phyloP scores from a whole-genome alignment of 2,329 filamentous ascomycete species.

The Clonostachys byssicola region DNA sequence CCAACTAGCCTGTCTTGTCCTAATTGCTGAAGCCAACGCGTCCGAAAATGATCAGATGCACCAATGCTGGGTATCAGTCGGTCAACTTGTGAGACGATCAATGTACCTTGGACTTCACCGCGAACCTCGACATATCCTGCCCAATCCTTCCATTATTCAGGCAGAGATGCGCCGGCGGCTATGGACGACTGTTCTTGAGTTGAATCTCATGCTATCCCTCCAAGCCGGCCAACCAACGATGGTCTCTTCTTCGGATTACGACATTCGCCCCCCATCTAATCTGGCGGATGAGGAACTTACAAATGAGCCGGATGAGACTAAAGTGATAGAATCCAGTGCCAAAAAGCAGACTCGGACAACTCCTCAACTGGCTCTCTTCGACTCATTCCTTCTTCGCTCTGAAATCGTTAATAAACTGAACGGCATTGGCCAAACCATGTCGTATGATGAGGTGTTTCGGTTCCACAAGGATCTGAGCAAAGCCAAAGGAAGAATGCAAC shows the following conservation, averaged over 20 bases:
- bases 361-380: not conserved
- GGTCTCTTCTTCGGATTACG: not conserved
- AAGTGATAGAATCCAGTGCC: too few species aligned
- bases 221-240: constrained; percentile 1
- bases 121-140: constrained; percentile 18
- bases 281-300: not conserved
- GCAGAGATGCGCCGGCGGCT: constrained; percentile 22
- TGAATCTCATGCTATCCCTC: constrained; percentile 2
- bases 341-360: not conserved
- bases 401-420: not conserved
- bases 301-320: not conserved
- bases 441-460: constrained; percentile 1
- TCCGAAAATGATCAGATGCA: constrained; percentile 10
- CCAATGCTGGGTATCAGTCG: constrained; percentile 19
- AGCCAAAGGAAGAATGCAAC: not conserved
- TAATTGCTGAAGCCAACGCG: constrained; percentile 12
- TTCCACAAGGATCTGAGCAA: not conserved
- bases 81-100: constrained; percentile 18
- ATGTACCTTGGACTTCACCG: constrained; percentile 25
- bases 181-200: constrained; percentile 17
- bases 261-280: not conserved
- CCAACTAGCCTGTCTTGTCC: constrained; percentile 20
- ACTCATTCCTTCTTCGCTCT: not conserved
- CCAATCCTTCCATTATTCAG: constrained; percentile 12
- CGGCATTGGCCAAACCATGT: not conserved